These are phyloP conservation scores for Aureobasidium sp. DNA, from an alignment of 2,329 filamentous ascomycete species.

Conservation along the genomic window DNA sequence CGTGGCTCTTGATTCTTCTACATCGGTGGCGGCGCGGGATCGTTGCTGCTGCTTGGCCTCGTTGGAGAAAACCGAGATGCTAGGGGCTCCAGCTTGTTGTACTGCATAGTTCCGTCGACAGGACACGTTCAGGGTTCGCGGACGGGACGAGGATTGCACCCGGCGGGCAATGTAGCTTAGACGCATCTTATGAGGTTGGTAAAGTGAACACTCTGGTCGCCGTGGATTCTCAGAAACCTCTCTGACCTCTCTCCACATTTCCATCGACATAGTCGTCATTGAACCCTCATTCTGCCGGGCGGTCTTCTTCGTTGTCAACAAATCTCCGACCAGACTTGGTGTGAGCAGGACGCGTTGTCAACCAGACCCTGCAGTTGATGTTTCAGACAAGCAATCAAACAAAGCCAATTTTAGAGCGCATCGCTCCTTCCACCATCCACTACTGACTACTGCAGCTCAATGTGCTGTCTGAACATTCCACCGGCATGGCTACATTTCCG, in stretches of 20 bases:
- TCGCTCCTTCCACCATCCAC: neutral
- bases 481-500: conserved; percentile 48
- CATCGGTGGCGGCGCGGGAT: conserved; percentile 67
- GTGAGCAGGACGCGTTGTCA: neutral
- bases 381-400: neutral
- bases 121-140: neutral
- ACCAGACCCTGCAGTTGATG: neutral
- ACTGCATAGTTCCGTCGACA: conserved; percentile 53
- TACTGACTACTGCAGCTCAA: neutral
- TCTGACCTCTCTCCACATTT: conserved; percentile 3
- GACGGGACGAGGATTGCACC: neutral
- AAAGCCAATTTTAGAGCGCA: neutral
- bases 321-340: too few species aligned
- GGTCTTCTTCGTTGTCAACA: neutral
- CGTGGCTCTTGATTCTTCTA: conserved; percentile 64
- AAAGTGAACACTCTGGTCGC: neutral
- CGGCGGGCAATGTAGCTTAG: neutral
- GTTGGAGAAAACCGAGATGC: conserved; percentile 85
- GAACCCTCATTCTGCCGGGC: neutral
- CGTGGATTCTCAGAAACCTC: neutral
- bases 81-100: conserved; percentile 65
- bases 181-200: neutral
- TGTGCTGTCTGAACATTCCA: conserved; percentile 18
- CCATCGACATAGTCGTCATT: neutral
- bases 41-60: conserved; percentile 84